phyloP scores from a whole-genome alignment of 148 eudicot genomes.

The Rhododendron molle region DNA sequence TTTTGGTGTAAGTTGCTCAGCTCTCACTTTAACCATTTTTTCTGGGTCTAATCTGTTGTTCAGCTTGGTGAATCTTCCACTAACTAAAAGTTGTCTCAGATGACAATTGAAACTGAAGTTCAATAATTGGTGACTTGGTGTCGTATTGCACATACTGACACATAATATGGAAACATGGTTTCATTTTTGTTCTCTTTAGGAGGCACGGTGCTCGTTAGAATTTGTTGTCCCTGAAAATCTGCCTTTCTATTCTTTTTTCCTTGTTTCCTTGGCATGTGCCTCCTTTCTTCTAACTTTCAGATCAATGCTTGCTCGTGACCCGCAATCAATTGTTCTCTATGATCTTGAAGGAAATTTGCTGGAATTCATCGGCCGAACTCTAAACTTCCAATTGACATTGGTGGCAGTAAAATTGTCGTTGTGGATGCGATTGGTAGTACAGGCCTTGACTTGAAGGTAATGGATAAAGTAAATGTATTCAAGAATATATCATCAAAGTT shows the following conservation, averaged over 20 bases:
- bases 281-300: constrained; percentile 28
- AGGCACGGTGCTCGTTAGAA: background rate
- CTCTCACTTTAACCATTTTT: background rate
- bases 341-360: constrained; percentile 87
- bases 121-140: too few relatives aligned
- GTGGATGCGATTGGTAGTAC: constrained; percentile 92
- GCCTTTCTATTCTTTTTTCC: background rate
- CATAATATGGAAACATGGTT: background rate
- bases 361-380: constrained; percentile 87
- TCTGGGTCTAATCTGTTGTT: background rate
- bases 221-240: background rate
- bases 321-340: constrained; percentile 86
- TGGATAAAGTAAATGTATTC: background rate
- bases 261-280: background rate
- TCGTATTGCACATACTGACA: background rate
- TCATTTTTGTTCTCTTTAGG: background rate
- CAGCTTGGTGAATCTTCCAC: background rate
- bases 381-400: constrained; percentile 86
- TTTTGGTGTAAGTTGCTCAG: background rate
- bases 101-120: background rate
- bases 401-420: constrained; percentile 70
- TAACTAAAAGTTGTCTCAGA: background rate
- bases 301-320: constrained; percentile 97
- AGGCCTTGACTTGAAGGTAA: constrained; percentile 85
- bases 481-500: background rate